Base-by-base conservation (phyloP, 352 stramenopile genomes). In the Globisporangium abappressorium region DNA sequence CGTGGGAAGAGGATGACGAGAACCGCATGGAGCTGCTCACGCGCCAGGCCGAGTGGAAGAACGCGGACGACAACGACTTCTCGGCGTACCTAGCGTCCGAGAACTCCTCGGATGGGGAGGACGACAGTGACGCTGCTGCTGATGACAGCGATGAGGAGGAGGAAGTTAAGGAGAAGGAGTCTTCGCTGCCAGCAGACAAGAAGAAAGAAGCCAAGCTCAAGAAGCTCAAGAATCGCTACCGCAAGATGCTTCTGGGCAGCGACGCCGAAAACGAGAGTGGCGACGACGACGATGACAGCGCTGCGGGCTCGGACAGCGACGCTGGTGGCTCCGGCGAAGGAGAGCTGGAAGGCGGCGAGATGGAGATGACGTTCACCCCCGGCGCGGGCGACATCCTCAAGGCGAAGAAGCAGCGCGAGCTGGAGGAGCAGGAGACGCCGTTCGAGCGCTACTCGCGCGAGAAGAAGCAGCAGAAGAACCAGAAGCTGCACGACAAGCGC, bases 1-100 rank as follows among this genome's bases (percentile, higher is more conserved):
- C 94, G 38, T 99, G 97, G 97, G 97, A 99, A 64, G 84, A 97
- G 58, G 95, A 97, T 64, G 96, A 99, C 69, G 79, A 88, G 11
- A 84, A 96, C 55, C 82, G 95, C 62, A 65, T 97, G 75, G 95
- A 96, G 85, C 74, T 95, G 75, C 66, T 92, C 71, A 94, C 84
- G 69, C 71, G 85, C 62, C 83, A 80, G 26, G 36, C 69, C 9
- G 84, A 93, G 41, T 97, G 90, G 90, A 92, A 95, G 66, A 78
- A 93, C 66, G 78, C 85, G 14, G 79, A 98, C 54, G 92, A 97
- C 49, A 91, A 98, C 66, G 97, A 98, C 66, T 93, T 99, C 41
- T 83, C 91, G 53, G 89, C 93, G 14, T 99, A 99, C 70, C 70
- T 99, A 28, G 96, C 96, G 38, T 98, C 90, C 12, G 85, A 93